Conservation (phyloP, 2,329 filamentous ascomycete species). For the Alternaria alternata region DNA sequence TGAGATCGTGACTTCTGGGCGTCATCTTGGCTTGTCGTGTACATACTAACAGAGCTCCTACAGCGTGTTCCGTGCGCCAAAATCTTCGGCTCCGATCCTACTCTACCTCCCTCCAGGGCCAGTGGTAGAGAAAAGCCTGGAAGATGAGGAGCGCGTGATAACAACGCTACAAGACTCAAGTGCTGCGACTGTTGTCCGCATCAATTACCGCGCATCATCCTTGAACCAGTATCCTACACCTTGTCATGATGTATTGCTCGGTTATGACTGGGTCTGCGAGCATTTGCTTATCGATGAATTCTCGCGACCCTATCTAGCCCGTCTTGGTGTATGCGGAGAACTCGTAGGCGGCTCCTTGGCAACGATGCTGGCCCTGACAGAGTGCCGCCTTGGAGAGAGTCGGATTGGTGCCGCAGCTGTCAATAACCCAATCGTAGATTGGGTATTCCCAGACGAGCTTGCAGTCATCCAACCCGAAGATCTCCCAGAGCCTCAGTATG, state of each 20-base stretch:
- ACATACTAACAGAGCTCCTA: conserved; percentile 15
- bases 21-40: not conserved
- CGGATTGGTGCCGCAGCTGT: conserved; percentile 57
- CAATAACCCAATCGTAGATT: conserved; percentile 59
- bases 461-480: conserved; percentile 28
- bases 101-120: conserved; percentile 57
- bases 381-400: conserved; percentile 53
- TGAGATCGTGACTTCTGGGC: not conserved
- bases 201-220: conserved; percentile 56
- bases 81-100: conserved; percentile 42
- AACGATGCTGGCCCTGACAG: conserved; percentile 59
- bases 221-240: conserved; percentile 54
- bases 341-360: conserved; percentile 59
- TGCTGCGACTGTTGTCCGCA: conserved; percentile 52
- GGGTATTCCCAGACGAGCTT: conserved; percentile 54
- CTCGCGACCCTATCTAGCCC: conserved; percentile 34
- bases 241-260: conserved; percentile 57
- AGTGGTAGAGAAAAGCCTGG: conserved; percentile 31
- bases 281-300: conserved; percentile 44
- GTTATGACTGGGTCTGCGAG: conserved; percentile 58
- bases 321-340: conserved; percentile 58
- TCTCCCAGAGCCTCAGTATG: conserved; percentile 39
- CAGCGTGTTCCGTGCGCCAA: conserved; percentile 47
- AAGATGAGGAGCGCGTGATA: conserved; percentile 45
- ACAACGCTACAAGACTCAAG: conserved; percentile 47